Evolutionary conservation across 1,139 yeast species (phyloP), one percentile per base, ranked within the genome.

Genomic region (Groenewaldozyma sp.): DNA sequence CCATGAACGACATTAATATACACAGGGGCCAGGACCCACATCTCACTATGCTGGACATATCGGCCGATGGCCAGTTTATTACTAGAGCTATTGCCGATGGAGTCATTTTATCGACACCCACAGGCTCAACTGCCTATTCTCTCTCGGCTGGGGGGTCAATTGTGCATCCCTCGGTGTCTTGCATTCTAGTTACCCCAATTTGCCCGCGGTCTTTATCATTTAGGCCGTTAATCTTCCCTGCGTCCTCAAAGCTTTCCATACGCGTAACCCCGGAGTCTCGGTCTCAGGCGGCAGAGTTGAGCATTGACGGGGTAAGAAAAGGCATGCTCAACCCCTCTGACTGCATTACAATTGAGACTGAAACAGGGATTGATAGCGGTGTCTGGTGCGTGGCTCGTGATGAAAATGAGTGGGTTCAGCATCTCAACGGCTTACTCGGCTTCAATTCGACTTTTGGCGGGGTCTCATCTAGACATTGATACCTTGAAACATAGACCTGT

Each of bases 21-120:
- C 96, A 88, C 55, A 68, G 98, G 39, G 97, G 96, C 24, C 76
- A 82, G 36, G 78, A 84, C 38, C 95, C 96, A 1, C 91, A 84
- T 56, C 69, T 88, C 48, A 78, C 93, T 2, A 76, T 84, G 41
- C 66, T 88, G 42, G 95, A 88, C 51, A 79, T 88, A 14, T 76
- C 69, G 49, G 79, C 87, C 21, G 93, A 87, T 58, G 83, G 82
- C 26, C 80, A 82, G 54, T 81, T 79, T 53, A 67, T 88, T 42
- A 88, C 98, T 9, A 75, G 91, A 40, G 87, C 95, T 6, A 82
- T 88, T 0, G 95, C 94, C 0, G 97, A 88, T 59, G 97, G 97
- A 17, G 73, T 88, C 13, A 75, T 80, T 6, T 68, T 86, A 38
- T 72, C 93, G 7, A 82, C 96, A 0, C 97, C 97, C 9, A 88